These are phyloP conservation scores for Fraxinus cuspidata DNA, from an alignment of 257 asterid genomes.

Conservation along the genomic window DNA sequence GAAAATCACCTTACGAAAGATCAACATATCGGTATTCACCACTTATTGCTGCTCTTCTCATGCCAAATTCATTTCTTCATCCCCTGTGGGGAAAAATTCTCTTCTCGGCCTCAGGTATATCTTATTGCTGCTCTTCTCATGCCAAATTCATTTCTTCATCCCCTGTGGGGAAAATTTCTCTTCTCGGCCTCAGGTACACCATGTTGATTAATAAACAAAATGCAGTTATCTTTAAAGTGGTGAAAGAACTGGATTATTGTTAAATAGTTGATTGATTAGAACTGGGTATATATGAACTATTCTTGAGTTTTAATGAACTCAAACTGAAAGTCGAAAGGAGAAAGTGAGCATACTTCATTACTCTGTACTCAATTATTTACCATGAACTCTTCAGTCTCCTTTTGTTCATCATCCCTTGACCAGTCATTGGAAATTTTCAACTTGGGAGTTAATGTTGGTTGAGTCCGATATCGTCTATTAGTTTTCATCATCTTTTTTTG, in stretches of 20 bases:
- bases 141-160: conserved; percentile 81
- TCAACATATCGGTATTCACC: conserved; percentile 97
- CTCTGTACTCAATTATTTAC: neutral
- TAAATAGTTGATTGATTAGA: conserved; percentile 1
- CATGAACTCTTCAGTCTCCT: neutral
- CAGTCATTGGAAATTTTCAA: neutral
- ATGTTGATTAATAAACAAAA: neutral
- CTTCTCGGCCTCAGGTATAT: conserved; percentile 78
- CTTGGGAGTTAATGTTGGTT: neutral
- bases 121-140: conserved; percentile 57
- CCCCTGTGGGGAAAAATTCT: conserved; percentile 84
- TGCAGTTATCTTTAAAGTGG: neutral
- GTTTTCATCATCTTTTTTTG: conserved; percentile 2
- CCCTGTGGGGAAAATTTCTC: conserved; percentile 80
- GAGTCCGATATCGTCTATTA: neutral
- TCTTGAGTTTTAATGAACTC: conserved; percentile 7
- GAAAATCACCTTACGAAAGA: conserved; percentile 87
- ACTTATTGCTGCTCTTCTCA: conserved; percentile 68
- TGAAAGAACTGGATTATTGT: neutral
- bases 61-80: conserved; percentile 80
- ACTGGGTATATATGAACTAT: conserved; percentile 1
- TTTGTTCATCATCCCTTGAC: neutral
- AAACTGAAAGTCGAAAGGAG: neutral
- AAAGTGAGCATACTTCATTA: neutral
- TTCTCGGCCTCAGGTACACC: conserved; percentile 79